Conservation (phyloP, 768 basidiomycete species). For the Lactarius hengduanensis region DNA sequence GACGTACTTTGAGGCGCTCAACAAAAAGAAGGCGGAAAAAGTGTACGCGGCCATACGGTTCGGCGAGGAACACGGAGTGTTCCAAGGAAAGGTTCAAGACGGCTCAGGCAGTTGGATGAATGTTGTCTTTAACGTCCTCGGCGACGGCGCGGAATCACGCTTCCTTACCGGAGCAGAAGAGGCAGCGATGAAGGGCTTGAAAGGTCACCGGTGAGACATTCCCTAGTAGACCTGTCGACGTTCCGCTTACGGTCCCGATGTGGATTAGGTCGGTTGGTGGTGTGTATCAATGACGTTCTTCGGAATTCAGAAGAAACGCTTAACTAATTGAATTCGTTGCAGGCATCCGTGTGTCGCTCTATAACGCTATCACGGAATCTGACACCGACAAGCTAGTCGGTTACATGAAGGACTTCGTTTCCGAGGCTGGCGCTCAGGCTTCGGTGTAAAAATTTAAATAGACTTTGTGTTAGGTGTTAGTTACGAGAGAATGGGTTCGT, state of each 20-base stretch:
- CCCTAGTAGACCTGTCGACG: constrained; percentile 1
- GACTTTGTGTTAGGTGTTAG: not conserved
- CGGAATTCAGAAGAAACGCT: not conserved
- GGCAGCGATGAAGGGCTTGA: constrained; percentile 78
- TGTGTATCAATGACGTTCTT: constrained; percentile 9
- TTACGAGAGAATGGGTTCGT: not conserved
- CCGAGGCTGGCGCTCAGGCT: constrained; percentile 4
- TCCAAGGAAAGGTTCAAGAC: constrained; percentile 66
- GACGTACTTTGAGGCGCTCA: constrained; percentile 59
- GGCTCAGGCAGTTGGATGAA: constrained; percentile 95
- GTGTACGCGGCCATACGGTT: constrained; percentile 71
- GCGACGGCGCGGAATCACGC: constrained; percentile 65
- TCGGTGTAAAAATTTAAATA: constrained; percentile 4
- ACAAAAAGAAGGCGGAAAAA: constrained; percentile 70
- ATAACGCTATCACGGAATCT: constrained; percentile 83
- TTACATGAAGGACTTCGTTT: constrained; percentile 58
- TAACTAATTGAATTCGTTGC: constrained; percentile 16
- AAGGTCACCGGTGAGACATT: constrained; percentile 80
- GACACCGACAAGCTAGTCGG: constrained; percentile 59
- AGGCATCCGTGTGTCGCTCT: constrained; percentile 83
- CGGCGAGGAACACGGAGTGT: constrained; percentile 69
- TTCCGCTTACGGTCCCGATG: constrained; percentile 1
- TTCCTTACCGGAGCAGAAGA: constrained; percentile 83
- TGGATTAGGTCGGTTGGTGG: constrained; percentile 28
- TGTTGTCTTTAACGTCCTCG: constrained; percentile 76